Percentiles rank a stretch among this genome's conserved stretches.
Conservation (phyloP, 2,329 filamentous ascomycete species). For the Pyrenochaeta sp. region DNA sequence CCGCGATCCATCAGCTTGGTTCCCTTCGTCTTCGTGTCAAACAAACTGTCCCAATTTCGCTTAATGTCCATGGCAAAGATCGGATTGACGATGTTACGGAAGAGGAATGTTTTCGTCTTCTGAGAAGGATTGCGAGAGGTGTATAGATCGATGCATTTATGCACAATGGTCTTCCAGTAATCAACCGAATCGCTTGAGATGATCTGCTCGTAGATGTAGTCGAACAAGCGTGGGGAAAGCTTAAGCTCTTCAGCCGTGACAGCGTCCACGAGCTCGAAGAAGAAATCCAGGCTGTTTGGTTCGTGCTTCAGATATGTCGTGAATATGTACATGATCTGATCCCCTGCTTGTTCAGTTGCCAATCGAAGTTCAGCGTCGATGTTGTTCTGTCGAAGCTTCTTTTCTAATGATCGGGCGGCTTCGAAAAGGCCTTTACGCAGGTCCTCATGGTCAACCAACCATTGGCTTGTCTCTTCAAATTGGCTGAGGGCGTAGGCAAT, state of each 20-base stretch:
- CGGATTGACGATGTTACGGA: constrained; percentile 92
- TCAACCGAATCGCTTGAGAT: constrained; percentile 85
- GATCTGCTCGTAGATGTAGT: constrained; percentile 84
- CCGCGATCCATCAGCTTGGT: constrained; percentile 82
- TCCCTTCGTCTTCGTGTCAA: constrained; percentile 60
- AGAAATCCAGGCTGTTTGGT: constrained; percentile 78
- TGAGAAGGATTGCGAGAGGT: constrained; percentile 79
- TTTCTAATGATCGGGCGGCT: constrained; percentile 80
- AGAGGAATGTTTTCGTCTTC: constrained; percentile 89
- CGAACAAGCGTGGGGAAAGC: constrained; percentile 74
- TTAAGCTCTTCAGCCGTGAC: constrained; percentile 86
- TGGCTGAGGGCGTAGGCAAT: constrained; percentile 80
- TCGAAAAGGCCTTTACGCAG: constrained; percentile 66
- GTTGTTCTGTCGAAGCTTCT: constrained; percentile 71
- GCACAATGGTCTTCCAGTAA: constrained; percentile 81
- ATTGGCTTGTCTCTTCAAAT: constrained; percentile 69
- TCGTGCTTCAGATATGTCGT: constrained; percentile 79
- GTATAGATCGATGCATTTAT: constrained; percentile 88
- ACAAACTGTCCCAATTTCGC: constrained; percentile 71
- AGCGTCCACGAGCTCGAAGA: constrained; percentile 84
- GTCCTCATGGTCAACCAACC: constrained; percentile 66
- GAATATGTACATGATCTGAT: constrained; percentile 86
- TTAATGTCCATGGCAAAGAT: constrained; percentile 97
- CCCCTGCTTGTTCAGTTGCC: constrained; percentile 85
- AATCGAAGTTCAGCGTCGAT: constrained; percentile 78